Conservation (phyloP, 2,329 filamentous ascomycete genomes). For the Tothia fuscella region DNA sequence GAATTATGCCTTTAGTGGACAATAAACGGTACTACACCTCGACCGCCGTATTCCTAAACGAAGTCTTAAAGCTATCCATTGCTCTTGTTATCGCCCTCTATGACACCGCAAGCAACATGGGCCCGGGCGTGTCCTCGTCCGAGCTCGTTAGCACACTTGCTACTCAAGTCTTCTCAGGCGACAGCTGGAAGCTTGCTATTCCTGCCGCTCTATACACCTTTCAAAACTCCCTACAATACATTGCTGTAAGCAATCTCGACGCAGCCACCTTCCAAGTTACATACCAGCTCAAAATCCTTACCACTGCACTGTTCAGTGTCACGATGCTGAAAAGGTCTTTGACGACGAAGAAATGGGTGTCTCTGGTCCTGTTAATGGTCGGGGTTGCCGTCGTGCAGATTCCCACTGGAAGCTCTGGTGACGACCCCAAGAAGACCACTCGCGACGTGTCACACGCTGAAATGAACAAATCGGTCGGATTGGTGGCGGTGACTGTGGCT, state of each 20-base stretch:
- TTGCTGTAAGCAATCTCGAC: constrained; percentile 81
- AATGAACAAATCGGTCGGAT: constrained; percentile 69
- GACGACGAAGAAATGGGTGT: constrained; percentile 63
- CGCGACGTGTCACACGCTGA: constrained; percentile 61
- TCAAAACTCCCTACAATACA: constrained; percentile 88
- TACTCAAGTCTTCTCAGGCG: constrained; percentile 70
- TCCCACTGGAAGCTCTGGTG: constrained; percentile 41
- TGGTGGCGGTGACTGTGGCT: constrained; percentile 65
- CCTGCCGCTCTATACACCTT: constrained; percentile 81
- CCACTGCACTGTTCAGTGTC: constrained; percentile 78
- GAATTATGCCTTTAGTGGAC: constrained; percentile 74
- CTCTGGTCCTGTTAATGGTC: constrained; percentile 64
- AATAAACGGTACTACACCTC: constrained; percentile 87
- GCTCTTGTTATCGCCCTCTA: constrained; percentile 79
- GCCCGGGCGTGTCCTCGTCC: constrained; percentile 67
- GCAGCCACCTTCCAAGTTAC: constrained; percentile 88
- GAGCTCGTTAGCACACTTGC: constrained; percentile 71
- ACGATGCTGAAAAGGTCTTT: constrained; percentile 60
- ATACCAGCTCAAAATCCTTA: constrained; percentile 89
- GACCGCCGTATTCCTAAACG: constrained; percentile 86
- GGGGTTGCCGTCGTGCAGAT: constrained; percentile 81
- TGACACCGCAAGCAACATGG: constrained; percentile 67
- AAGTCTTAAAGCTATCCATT: constrained; percentile 79
- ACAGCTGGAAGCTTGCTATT: constrained; percentile 90
- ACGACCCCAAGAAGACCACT: constrained; percentile 27